Evolutionary conservation across 202 grass and related monocot genomes (phyloP).

Genomic region (Hordeum pubiflorum): DNA sequence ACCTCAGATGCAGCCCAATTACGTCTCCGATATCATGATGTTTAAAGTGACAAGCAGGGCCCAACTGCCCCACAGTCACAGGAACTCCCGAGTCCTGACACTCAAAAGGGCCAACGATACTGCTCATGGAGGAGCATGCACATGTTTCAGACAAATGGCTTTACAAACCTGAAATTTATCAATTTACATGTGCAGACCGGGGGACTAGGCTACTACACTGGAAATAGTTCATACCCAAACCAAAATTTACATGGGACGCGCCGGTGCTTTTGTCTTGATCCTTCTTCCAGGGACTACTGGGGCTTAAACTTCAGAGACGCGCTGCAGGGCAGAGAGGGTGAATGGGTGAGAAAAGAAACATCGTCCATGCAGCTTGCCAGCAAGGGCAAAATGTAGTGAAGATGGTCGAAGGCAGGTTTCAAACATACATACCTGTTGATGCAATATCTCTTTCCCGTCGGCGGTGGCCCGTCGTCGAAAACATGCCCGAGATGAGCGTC

Average conservation of each 20-base stretch:
- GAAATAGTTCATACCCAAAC: neutral
- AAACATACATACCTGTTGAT: slow-evolving; percentile 70
- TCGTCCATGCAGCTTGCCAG: neutral
- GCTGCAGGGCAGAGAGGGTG: slow-evolving; percentile 19
- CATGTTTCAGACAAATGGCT: neutral
- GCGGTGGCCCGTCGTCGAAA: slow-evolving; percentile 67
- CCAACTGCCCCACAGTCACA: neutral
- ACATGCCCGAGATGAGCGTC: slow-evolving; percentile 84
- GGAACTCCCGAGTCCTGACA: too few relatives aligned
- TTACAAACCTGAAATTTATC: neutral
- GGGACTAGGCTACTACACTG: neutral
- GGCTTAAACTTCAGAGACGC: slow-evolving; percentile 59
- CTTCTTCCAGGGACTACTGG: neutral
- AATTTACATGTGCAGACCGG: neutral
- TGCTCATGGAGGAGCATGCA: neutral
- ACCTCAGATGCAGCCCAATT: too few relatives aligned
- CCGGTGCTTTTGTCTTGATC: neutral
- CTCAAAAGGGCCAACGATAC: neutral
- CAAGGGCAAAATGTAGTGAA: neutral
- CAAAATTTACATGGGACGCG: neutral
- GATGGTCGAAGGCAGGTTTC: neutral
- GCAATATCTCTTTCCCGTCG: slow-evolving; percentile 72
- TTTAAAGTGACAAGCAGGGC: neutral
- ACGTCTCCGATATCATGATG: too few relatives aligned
- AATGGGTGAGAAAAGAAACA: neutral